These are phyloP conservation scores for Nakazawaea sp. DNA, from an alignment of 805 yeast species.

Conservation along the genomic window DNA sequence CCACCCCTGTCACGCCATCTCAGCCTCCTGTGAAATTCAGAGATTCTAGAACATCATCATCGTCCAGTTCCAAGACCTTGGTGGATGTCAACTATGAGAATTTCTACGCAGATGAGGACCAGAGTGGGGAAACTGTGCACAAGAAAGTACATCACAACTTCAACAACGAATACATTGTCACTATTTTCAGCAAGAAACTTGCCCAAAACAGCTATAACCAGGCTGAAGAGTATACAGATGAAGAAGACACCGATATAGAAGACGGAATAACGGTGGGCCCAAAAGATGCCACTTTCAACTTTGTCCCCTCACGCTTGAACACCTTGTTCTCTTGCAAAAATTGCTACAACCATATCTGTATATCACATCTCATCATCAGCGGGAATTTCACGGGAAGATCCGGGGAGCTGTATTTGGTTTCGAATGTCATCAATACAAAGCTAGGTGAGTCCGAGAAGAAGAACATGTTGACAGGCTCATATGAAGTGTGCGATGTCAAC, in stretches of 20 bases:
- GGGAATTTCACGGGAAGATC: slow-evolving; percentile 44
- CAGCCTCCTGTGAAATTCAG: neutral
- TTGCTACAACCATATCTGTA: slow-evolving; percentile 24
- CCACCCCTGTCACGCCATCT: slow-evolving; percentile 9
- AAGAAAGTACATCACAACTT: slow-evolving; percentile 13
- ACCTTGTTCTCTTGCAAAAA: slow-evolving; percentile 16
- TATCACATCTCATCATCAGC: slow-evolving; percentile 21
- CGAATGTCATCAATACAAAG: slow-evolving; percentile 27
- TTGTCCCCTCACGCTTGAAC: neutral
- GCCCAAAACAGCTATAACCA: slow-evolving; percentile 1
- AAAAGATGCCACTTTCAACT: neutral
- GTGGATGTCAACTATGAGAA: slow-evolving; percentile 13
- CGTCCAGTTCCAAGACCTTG: slow-evolving; percentile 13
- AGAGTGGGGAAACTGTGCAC: slow-evolving; percentile 13
- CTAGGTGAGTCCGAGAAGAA: slow-evolving; percentile 15
- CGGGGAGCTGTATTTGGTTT: slow-evolving; percentile 53
- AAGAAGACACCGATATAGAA: slow-evolving; percentile 10
- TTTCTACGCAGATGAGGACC: slow-evolving; percentile 15
- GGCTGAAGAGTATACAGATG: slow-evolving; percentile 9
- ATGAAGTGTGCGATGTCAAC: slow-evolving; percentile 46
- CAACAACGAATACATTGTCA: slow-evolving; percentile 7
- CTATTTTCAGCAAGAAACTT: slow-evolving; percentile 8
- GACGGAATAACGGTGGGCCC: neutral
- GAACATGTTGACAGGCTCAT: slow-evolving; percentile 54
- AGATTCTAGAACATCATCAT: slow-evolving; percentile 5